Conservation (phyloP, 495 filamentous ascomycete species). For the Penicillium angulare region DNA sequence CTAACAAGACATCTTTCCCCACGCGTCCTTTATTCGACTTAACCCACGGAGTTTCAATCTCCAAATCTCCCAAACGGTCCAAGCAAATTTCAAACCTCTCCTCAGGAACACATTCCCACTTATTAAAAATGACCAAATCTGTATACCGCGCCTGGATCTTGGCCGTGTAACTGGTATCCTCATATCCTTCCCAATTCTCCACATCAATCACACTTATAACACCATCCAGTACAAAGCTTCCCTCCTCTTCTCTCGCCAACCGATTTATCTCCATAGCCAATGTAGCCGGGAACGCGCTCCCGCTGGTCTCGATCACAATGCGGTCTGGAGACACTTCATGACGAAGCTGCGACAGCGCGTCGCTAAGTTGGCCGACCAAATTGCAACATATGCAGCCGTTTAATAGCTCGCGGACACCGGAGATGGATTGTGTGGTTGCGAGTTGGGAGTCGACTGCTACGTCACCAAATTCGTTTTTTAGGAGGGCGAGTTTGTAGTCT, state of each 20-base stretch:
- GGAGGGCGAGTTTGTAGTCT: slow-evolving; percentile 80
- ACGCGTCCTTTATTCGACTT: slow-evolving; percentile 78
- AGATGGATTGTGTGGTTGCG: slow-evolving; percentile 73
- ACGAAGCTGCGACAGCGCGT: slow-evolving; percentile 72
- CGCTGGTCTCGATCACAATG: slow-evolving; percentile 90
- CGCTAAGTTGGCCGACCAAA: slow-evolving; percentile 83
- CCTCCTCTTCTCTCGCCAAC: slow-evolving; percentile 53
- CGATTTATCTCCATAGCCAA: slow-evolving; percentile 93
- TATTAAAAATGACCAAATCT: slow-evolving; percentile 91
- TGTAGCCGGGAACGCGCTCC: slow-evolving; percentile 84
- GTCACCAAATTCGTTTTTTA: slow-evolving; percentile 98
- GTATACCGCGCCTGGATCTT: slow-evolving; percentile 85
- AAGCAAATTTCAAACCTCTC: slow-evolving; percentile 74
- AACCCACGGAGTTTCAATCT: slow-evolving; percentile 74
- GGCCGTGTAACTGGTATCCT: slow-evolving; percentile 86
- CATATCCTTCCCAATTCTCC: slow-evolving; percentile 96
- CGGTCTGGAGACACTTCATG: slow-evolving; percentile 64
- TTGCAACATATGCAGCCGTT: slow-evolving; percentile 99
- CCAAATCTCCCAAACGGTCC: slow-evolving; percentile 84
- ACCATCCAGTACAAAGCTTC: slow-evolving; percentile 76
- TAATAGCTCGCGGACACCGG: slow-evolving; percentile 87
- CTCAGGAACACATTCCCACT: slow-evolving; percentile 80
- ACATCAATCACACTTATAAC: slow-evolving; percentile 92
- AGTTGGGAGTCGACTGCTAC: slow-evolving; percentile 90
- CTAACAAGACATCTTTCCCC: slow-evolving; percentile 73